These are phyloP conservation scores for Aquilaria agallochum DNA, from an alignment of 441 rosid species.

Conservation along the genomic window DNA sequence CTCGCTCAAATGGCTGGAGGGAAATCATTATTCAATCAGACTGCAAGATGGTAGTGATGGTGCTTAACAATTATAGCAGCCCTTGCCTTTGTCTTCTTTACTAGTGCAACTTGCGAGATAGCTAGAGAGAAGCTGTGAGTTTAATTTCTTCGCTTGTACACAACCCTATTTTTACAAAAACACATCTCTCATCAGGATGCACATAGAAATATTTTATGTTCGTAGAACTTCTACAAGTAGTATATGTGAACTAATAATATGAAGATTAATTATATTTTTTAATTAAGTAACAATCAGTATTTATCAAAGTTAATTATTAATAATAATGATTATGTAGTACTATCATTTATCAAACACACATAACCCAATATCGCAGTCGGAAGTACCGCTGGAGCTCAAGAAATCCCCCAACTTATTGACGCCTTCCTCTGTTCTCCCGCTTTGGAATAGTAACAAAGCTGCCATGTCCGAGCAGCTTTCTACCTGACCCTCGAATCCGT, in stretches of 20 bases:
- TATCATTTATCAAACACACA: slow-evolving; percentile 61
- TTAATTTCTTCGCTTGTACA: slow-evolving; percentile 22
- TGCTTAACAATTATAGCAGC: too few relatives aligned
- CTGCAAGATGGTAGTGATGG: too few relatives aligned
- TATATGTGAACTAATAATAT: too few relatives aligned
- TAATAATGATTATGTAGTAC: background rate
- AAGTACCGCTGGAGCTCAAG: slow-evolving; percentile 30
- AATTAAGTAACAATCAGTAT: too few relatives aligned
- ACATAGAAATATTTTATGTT: slow-evolving; percentile 13
- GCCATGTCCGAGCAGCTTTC: slow-evolving; percentile 26
- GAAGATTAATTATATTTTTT: too few relatives aligned
- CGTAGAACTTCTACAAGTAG: too few relatives aligned
- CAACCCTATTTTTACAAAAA: slow-evolving; percentile 26
- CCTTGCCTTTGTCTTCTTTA: too few relatives aligned
- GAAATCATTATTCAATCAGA: too few relatives aligned
- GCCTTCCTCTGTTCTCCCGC: slow-evolving; percentile 42
- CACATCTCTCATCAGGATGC: slow-evolving; percentile 16
- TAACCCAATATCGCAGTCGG: slow-evolving; percentile 58
- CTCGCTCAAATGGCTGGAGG: too few relatives aligned
- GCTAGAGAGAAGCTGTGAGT: slow-evolving; percentile 13
- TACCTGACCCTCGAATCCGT: slow-evolving; percentile 24
- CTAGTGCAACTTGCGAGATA: slow-evolving; percentile 1
- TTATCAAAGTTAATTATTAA: too few relatives aligned
- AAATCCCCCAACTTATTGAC: slow-evolving; percentile 42
- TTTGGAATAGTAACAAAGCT: slow-evolving; percentile 39